Conservation (phyloP, 2,329 filamentous ascomycete genomes). For the Beauveria sp. region DNA sequence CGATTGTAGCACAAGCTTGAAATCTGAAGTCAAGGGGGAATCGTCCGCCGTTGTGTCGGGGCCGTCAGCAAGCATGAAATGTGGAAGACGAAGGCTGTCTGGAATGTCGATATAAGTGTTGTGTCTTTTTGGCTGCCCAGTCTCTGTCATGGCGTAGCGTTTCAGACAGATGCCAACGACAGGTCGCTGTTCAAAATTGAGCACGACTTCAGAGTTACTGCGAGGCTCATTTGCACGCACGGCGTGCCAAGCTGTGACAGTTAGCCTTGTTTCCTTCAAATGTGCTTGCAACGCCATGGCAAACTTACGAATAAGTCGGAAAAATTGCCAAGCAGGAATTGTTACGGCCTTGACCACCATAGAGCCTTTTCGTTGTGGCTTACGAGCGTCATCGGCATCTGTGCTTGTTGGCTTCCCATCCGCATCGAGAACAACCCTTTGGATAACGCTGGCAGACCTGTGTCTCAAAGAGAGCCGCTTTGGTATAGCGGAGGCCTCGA, state of each 20-base stretch:
- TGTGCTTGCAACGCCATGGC: background rate
- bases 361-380: slow-evolving; percentile 37
- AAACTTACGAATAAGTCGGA: slow-evolving; percentile 75
- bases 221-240: slow-evolving; percentile 42
- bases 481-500: slow-evolving; percentile 22
- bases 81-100: slow-evolving; percentile 68
- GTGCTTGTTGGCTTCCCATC: slow-evolving; percentile 37
- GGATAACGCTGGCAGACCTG: slow-evolving; percentile 53
- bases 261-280: slow-evolving; percentile 24
- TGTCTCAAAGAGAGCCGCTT: slow-evolving; percentile 30
- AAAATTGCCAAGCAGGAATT: slow-evolving; percentile 97
- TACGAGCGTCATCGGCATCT: slow-evolving; percentile 33
- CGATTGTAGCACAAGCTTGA: slow-evolving; percentile 86
- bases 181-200: slow-evolving; percentile 77
- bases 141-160: slow-evolving; percentile 65
- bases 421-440: slow-evolving; percentile 48
- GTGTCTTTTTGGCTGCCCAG: slow-evolving; percentile 62
- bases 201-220: slow-evolving; percentile 74
- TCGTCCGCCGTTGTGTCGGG: slow-evolving; percentile 48
- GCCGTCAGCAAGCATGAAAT: slow-evolving; percentile 77
- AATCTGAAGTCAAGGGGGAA: slow-evolving; percentile 72
- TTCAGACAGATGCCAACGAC: slow-evolving; percentile 91
- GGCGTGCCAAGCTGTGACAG: slow-evolving; percentile 72
- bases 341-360: slow-evolving; percentile 70
- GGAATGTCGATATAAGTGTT: slow-evolving; percentile 90